Evolutionary conservation across 2,329 filamentous ascomycete genomes (phyloP).

Genomic region (Allantophomopsis cytisporea): DNA sequence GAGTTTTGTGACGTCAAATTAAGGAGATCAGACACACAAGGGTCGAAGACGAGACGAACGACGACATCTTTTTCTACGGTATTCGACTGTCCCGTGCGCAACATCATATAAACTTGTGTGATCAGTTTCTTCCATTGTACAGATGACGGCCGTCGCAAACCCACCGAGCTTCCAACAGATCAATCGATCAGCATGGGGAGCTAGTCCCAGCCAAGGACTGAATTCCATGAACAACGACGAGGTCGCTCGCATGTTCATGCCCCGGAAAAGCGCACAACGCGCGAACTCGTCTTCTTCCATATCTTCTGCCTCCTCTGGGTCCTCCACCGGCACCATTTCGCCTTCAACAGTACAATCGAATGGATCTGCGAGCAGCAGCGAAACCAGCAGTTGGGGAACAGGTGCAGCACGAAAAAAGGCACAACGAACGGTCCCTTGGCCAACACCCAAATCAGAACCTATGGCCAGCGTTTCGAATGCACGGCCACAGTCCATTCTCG

Average conservation of each 20-base stretch:
- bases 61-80: too few species aligned
- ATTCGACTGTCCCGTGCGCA: too few species aligned
- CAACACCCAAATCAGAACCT: slow-evolving; percentile 50
- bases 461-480: slow-evolving; percentile 47
- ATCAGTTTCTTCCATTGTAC: slow-evolving; percentile 1
- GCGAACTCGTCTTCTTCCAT: slow-evolving; percentile 86
- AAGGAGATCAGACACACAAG: too few species aligned
- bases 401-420: slow-evolving; percentile 34
- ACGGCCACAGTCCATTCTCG: slow-evolving; percentile 45
- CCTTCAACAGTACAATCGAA: slow-evolving; percentile 47
- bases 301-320: slow-evolving; percentile 47
- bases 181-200: slow-evolving; percentile 52
- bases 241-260: slow-evolving; percentile 76
- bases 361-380: slow-evolving; percentile 26
- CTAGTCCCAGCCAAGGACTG: slow-evolving; percentile 42
- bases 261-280: slow-evolving; percentile 75
- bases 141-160: slow-evolving; percentile 56
- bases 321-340: slow-evolving; percentile 38
- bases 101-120: too few species aligned
- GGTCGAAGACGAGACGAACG: too few species aligned
- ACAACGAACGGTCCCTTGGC: slow-evolving; percentile 41
- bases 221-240: slow-evolving; percentile 73
- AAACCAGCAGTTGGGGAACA: slow-evolving; percentile 12
- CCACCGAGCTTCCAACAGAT: slow-evolving; percentile 49
- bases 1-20: too few species aligned